These are phyloP conservation scores for Tubosaeta sp. DNA, from an alignment of 768 basidiomycete species.

Conservation along the genomic window DNA sequence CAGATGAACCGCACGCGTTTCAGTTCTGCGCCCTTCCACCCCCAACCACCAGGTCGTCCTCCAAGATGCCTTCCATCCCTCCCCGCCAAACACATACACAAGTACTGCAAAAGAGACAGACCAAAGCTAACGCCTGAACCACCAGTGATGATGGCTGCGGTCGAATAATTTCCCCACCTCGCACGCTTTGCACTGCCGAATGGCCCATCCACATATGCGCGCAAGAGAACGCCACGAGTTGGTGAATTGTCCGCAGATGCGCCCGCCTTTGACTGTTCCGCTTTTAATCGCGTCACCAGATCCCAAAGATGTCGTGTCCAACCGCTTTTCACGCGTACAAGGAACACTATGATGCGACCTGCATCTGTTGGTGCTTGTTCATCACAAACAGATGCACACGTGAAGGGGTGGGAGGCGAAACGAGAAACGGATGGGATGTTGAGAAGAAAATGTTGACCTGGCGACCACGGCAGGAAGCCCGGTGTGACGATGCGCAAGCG, in stretches of 20 bases:
- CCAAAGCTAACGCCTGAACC: conserved; percentile 78
- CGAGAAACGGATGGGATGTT: conserved; percentile 60
- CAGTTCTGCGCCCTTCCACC: conserved; percentile 38
- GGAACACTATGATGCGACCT: conserved; percentile 56
- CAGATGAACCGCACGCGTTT: conserved; percentile 68
- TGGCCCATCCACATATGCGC: conserved; percentile 63
- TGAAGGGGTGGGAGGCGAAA: conserved; percentile 70
- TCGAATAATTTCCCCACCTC: conserved; percentile 55
- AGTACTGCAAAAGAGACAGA: conserved; percentile 58
- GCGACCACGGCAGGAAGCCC: conserved; percentile 57
- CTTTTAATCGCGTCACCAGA: conserved; percentile 37
- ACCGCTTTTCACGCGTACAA: conserved; percentile 66
- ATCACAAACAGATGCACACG: conserved; percentile 59
- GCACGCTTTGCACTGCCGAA: conserved; percentile 61
- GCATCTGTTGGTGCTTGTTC: conserved; percentile 39
- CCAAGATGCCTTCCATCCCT: conserved; percentile 49
- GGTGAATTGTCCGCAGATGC: conserved; percentile 28
- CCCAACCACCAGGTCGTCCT: conserved; percentile 42
- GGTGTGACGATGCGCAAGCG: conserved; percentile 62
- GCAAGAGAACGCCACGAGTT: conserved; percentile 45
- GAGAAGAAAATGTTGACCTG: conserved; percentile 77
- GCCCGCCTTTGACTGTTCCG: conserved; percentile 32
- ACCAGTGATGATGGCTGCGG: conserved; percentile 60
- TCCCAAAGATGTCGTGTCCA: conserved; percentile 69
- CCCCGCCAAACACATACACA: conserved; percentile 54